These are phyloP conservation scores for Microdochium trichocladiopsis DNA, from an alignment of 2,329 filamentous ascomycete species.

Conservation along the genomic window DNA sequence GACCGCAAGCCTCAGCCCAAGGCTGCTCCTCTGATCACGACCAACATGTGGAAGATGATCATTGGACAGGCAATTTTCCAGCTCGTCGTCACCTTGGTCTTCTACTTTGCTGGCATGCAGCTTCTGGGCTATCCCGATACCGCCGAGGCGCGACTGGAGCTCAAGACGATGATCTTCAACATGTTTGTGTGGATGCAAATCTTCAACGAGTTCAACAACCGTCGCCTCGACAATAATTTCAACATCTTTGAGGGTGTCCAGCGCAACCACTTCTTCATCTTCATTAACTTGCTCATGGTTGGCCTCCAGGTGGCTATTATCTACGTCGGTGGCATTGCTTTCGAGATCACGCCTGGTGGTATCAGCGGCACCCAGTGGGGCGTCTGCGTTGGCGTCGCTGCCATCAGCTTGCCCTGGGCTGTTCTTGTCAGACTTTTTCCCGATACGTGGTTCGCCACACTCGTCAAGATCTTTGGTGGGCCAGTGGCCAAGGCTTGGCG, in stretches of 20 bases:
- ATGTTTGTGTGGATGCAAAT: constrained; percentile 69
- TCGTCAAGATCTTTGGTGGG: constrained; percentile 17
- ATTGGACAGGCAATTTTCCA: constrained; percentile 55
- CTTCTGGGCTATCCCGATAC: constrained; percentile 43
- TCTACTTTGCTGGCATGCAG: constrained; percentile 52
- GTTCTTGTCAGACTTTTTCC: constrained; percentile 41
- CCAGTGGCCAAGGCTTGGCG: constrained; percentile 20
- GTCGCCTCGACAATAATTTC: constrained; percentile 55
- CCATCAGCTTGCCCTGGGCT: constrained; percentile 42
- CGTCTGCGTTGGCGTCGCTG: constrained; percentile 40
- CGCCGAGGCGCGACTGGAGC: constrained; percentile 22
- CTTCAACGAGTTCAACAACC: constrained; percentile 63
- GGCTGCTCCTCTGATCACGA: constrained; percentile 64
- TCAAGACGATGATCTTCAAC: constrained; percentile 61
- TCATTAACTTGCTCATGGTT: constrained; percentile 50
- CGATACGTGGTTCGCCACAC: constrained; percentile 30
- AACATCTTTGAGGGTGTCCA: constrained; percentile 53
- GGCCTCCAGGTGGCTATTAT: constrained; percentile 50
- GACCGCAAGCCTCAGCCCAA: constrained; percentile 50
- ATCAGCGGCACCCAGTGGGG: constrained; percentile 47
- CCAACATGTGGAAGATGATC: constrained; percentile 64
- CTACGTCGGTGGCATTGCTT: constrained; percentile 49
- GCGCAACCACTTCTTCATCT: constrained; percentile 50
- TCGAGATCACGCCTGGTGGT: constrained; percentile 34
- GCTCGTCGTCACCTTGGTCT: constrained; percentile 47